Conservation (phyloP, 2,329 filamentous ascomycete species). For the Phialophora tarda region DNA sequence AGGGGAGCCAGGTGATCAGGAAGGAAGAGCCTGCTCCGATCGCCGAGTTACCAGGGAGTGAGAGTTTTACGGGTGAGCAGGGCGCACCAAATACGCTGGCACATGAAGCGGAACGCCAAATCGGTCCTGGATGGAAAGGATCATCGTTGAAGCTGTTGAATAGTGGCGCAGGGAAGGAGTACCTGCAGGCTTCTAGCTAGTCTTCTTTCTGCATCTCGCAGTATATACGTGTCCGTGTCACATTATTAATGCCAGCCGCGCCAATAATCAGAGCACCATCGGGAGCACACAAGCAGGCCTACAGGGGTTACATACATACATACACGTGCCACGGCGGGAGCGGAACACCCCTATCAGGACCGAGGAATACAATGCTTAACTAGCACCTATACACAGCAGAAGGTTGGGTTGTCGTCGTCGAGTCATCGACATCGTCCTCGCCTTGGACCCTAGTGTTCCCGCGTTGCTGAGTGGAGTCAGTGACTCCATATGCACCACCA, state of each 20-base stretch:
- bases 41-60: constrained; percentile 21
- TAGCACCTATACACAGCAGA: not conserved
- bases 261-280: not conserved
- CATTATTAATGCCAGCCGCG: not conserved
- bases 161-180: constrained; percentile 15
- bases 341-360: not conserved
- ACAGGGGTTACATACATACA: not conserved
- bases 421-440: not conserved
- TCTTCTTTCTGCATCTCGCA: not conserved
- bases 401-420: not conserved
- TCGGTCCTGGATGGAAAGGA: constrained; percentile 21
- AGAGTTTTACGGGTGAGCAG: constrained; percentile 16
- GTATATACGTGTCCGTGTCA: not conserved
- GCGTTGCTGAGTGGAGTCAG: too few species aligned
- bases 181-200: constrained; percentile 13
- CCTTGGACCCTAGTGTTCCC: too few species aligned
- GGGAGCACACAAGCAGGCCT: not conserved
- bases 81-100: constrained; percentile 7
- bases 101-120: constrained; percentile 19
- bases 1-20: constrained; percentile 14
- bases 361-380: not conserved
- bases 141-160: constrained; percentile 13
- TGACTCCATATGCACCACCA: too few species aligned
- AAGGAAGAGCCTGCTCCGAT: constrained; percentile 13
- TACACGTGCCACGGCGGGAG: not conserved